Conservation (phyloP, 2,329 filamentous ascomycete genomes). For the Bertia moriformis region DNA sequence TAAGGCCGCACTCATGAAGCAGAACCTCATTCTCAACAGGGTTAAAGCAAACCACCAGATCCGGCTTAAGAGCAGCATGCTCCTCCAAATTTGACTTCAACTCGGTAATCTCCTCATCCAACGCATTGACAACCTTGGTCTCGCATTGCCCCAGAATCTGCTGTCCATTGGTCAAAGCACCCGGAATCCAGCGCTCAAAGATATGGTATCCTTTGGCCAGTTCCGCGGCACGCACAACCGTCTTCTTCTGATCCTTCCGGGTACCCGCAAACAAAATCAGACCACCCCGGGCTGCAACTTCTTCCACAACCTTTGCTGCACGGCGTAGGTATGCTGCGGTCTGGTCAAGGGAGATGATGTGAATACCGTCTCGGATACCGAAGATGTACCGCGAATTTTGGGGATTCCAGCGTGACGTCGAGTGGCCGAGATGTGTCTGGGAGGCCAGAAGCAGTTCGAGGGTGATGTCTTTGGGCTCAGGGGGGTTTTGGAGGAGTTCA, state of each 20-base stretch:
- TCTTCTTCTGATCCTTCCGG: conserved; percentile 43
- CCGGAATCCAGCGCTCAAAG: conserved; percentile 60
- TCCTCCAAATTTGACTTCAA: conserved; percentile 37
- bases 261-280: conserved; percentile 60
- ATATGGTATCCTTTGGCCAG: conserved; percentile 52
- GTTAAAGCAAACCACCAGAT: conserved; percentile 58
- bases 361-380: conserved; percentile 53
- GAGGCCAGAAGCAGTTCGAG: conserved; percentile 54
- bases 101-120: conserved; percentile 30
- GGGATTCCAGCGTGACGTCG: conserved; percentile 60
- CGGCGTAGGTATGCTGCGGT: conserved; percentile 56
- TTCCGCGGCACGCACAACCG: conserved; percentile 48
- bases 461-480: conserved; percentile 46
- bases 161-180: conserved; percentile 56
- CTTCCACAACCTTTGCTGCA: conserved; percentile 54
- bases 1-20: conserved; percentile 56
- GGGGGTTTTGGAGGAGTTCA: conserved; percentile 39
- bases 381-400: conserved; percentile 61
- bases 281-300: conserved; percentile 50
- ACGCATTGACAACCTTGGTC: conserved; percentile 47
- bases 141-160: conserved; percentile 49
- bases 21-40: conserved; percentile 59
- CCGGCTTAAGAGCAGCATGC: conserved; percentile 43
- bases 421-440: conserved; percentile 53
- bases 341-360: conserved; percentile 57